Conservation (phyloP, 495 filamentous ascomycete species). For the Parachaetomium inaequale region DNA sequence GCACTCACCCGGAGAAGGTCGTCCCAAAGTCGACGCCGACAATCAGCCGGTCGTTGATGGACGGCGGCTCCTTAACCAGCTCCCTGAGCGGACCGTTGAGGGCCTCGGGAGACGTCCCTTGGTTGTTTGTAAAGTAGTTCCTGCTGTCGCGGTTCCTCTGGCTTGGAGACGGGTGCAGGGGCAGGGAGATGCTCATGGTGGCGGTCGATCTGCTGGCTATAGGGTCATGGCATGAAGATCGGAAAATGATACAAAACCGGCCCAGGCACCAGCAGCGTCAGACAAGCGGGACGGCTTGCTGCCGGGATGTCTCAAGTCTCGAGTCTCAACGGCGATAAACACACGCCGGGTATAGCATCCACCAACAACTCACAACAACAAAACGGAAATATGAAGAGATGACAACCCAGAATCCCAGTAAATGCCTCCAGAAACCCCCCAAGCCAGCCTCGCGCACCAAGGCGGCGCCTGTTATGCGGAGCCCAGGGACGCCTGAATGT, state of each 20-base stretch:
- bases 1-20: constrained; percentile 62
- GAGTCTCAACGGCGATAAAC: background rate
- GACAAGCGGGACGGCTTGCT: constrained; percentile 4
- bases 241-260: background rate
- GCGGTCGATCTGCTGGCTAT: constrained; percentile 3
- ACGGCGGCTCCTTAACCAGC: constrained; percentile 44
- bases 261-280: background rate
- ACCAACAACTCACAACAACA: background rate
- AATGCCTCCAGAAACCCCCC: background rate
- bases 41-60: constrained; percentile 54
- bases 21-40: constrained; percentile 68
- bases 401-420: background rate
- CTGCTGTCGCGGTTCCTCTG: constrained; percentile 52
- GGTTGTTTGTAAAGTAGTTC: constrained; percentile 47
- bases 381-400: background rate
- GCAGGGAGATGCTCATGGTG: constrained; percentile 49
- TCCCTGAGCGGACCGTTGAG: constrained; percentile 54
- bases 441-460: background rate
- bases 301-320: background rate
- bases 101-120: constrained; percentile 47
- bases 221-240: constrained; percentile 10
- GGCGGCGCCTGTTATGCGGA: constrained; percentile 1
- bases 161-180: constrained; percentile 44
- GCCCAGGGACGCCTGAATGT: background rate
- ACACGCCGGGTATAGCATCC: background rate